A percentile compares a stretch with the other conserved stretches of the same genome.
These are phyloP conservation scores for Guyanaporus albipodus DNA, from an alignment of 768 basidiomycete genomes.

Conservation along the genomic window DNA sequence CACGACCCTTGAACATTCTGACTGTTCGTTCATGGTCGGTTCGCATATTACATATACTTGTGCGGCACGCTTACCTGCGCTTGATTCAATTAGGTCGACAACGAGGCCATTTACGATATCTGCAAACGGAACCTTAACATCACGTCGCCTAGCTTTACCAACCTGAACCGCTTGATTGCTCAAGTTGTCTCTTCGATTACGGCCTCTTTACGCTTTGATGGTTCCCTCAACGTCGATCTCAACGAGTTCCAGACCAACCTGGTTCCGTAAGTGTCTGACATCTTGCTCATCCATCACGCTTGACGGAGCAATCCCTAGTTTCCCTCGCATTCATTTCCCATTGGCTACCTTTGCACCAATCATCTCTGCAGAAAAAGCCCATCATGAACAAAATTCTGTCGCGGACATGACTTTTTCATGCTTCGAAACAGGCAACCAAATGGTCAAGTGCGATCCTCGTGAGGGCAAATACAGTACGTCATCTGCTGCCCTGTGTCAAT, in stretches of 20 bases:
- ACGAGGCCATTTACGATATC: conserved; percentile 75
- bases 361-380: conserved; percentile 89
- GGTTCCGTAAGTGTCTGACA: conserved; percentile 76
- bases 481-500: neutral
- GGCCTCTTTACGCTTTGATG: conserved; percentile 74
- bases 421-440: conserved; percentile 76
- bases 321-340: conserved; percentile 99
- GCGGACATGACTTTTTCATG: conserved; percentile 96
- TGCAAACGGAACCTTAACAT: conserved; percentile 91
- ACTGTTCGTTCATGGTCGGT: conserved; percentile 96
- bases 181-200: conserved; percentile 99
- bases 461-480: conserved; percentile 71
- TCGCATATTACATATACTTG: conserved; percentile 6
- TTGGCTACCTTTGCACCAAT: conserved; percentile 95
- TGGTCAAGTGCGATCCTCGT: conserved; percentile 77
- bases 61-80: conserved; percentile 3
- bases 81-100: conserved; percentile 53
- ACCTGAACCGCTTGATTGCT: conserved; percentile 95
- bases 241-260: conserved; percentile 99
- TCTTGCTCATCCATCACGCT: neutral
- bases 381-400: conserved; percentile 96
- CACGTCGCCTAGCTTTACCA: conserved; percentile 83
- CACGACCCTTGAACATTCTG: conserved; percentile 97
- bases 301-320: conserved; percentile 41
- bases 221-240: conserved; percentile 64